phyloP scores from a whole-genome alignment of 257 asterid species.

The Scutellaria baicalensis region DNA sequence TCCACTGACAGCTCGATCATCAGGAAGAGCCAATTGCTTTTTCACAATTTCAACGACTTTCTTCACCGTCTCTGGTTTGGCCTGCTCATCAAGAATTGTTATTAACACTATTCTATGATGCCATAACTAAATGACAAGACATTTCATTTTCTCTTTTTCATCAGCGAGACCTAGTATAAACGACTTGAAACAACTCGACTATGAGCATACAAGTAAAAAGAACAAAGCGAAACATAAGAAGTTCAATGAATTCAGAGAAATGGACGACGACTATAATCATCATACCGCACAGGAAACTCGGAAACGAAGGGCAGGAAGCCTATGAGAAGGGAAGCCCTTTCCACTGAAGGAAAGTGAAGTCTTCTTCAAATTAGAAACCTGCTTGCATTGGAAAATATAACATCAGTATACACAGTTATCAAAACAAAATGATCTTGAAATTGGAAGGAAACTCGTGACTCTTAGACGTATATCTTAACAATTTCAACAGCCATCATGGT shows the following conservation, averaged over 20 bases:
- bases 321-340: conserved; percentile 30
- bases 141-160: too few relatives aligned
- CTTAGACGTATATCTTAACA: neutral
- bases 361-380: conserved; percentile 29
- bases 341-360: conserved; percentile 42
- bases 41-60: conserved; percentile 80
- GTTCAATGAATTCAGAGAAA: neutral
- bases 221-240: neutral
- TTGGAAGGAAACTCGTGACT: neutral
- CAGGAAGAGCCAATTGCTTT: conserved; percentile 82
- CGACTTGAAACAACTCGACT: neutral
- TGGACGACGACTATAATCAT: neutral
- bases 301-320: conserved; percentile 49
- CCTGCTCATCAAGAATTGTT: conserved; percentile 36
- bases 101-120: neutral
- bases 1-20: conserved; percentile 47
- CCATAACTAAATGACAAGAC: too few relatives aligned
- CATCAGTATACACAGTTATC: neutral
- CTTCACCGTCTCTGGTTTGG: conserved; percentile 76
- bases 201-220: neutral
- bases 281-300: conserved; percentile 58
- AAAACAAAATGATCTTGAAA: neutral
- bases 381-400: conserved; percentile 2
- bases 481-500: neutral
- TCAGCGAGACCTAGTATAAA: too few relatives aligned